Conservation (phyloP, 192 early-diverging fungal genomes). For the Funneliformis mosseae region DNA sequence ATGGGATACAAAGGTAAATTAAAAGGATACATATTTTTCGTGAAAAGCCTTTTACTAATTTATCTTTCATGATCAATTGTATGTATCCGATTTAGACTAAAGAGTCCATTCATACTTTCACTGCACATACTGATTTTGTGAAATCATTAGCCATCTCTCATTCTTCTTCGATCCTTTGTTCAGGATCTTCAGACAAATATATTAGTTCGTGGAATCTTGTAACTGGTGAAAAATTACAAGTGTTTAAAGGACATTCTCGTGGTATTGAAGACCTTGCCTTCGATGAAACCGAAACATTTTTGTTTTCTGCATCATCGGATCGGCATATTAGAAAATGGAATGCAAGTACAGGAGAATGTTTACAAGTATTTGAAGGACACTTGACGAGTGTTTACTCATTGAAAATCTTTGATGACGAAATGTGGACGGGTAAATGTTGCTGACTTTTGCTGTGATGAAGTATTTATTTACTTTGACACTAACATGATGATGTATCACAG, state of each 20-base stretch:
- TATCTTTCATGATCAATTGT: not conserved
- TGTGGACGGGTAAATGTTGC: slow-evolving; percentile 72
- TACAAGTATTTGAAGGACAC: slow-evolving; percentile 66
- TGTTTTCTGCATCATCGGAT: slow-evolving; percentile 72
- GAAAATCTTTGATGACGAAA: slow-evolving; percentile 58
- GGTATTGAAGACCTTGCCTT: slow-evolving; percentile 58
- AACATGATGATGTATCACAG: slow-evolving; percentile 39
- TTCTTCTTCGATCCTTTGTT: slow-evolving; percentile 52
- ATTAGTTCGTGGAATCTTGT: slow-evolving; percentile 77
- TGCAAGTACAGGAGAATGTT: slow-evolving; percentile 44
- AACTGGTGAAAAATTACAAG: slow-evolving; percentile 52
- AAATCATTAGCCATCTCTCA: slow-evolving; percentile 66
- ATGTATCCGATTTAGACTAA: slow-evolving; percentile 52
- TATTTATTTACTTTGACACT: not conserved
- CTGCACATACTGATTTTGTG: slow-evolving; percentile 89
- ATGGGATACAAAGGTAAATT: slow-evolving; percentile 74
- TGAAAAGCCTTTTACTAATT: not conserved
- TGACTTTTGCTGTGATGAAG: not conserved
- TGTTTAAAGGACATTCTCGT: slow-evolving; percentile 53
- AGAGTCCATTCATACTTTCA: slow-evolving; percentile 65
- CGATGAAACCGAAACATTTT: slow-evolving; percentile 45
- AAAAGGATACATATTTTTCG: not conserved
- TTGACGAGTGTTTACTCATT: slow-evolving; percentile 77
- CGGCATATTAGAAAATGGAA: slow-evolving; percentile 69
- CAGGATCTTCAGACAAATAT: slow-evolving; percentile 82